A percentile compares a stretch with the other conserved stretches of the same genome.
Conservation (phyloP, 2,329 filamentous ascomycete species). For the Cytospora paraplurivora region DNA sequence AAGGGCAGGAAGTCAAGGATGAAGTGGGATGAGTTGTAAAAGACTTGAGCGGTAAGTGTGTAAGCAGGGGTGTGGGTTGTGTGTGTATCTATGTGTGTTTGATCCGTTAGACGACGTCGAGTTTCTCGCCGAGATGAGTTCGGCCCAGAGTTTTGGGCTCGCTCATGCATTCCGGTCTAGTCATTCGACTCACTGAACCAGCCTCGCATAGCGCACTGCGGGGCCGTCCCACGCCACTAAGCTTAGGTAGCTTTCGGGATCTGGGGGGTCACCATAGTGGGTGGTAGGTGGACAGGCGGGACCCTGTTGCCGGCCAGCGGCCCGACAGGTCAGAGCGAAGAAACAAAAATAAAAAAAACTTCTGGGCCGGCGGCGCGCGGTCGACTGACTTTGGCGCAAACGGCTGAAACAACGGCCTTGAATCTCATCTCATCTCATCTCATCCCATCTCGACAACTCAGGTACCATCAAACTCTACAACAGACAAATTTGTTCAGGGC, state of each 20-base stretch:
- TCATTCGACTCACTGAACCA: not conserved
- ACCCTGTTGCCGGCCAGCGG: not conserved
- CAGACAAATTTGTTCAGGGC: slow-evolving; percentile 8
- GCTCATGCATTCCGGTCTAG: too few species aligned
- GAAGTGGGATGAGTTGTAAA: too few species aligned
- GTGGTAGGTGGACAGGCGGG: too few species aligned
- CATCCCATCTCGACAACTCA: not conserved
- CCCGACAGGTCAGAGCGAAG: not conserved
- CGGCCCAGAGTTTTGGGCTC: too few species aligned
- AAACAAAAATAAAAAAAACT: not conserved
- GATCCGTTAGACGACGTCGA: not conserved
- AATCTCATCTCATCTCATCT: not conserved
- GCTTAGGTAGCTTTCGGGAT: slow-evolving; percentile 6
- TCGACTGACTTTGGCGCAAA: not conserved
- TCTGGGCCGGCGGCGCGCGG: not conserved
- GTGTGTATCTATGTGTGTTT: not conserved
- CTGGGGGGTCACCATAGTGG: not conserved
- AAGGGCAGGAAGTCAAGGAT: too few species aligned
- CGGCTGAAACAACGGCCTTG: not conserved
- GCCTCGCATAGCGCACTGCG: slow-evolving; percentile 11
- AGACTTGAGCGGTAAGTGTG: not conserved
- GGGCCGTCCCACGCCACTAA: slow-evolving; percentile 10
- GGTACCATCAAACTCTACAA: not conserved
- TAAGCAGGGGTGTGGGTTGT: not conserved
- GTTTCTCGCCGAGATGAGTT: not conserved